phyloP scores from a whole-genome alignment of 2,329 filamentous ascomycete genomes.

The Talaromyces sp. region DNA sequence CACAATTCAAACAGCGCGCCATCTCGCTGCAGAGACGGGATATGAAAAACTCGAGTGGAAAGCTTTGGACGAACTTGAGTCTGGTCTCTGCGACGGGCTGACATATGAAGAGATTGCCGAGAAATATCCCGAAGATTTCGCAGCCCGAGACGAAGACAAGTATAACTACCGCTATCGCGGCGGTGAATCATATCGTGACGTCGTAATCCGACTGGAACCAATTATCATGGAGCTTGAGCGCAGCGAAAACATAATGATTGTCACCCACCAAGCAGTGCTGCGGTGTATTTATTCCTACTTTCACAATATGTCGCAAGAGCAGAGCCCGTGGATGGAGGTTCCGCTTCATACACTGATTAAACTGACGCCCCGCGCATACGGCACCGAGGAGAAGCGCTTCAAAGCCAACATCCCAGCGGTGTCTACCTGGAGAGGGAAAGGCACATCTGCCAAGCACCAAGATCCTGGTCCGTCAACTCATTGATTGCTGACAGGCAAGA shows the following conservation, averaged over 20 bases:
- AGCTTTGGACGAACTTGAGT: constrained; percentile 93
- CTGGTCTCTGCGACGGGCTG: constrained; percentile 91
- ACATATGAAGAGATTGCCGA: constrained; percentile 95
- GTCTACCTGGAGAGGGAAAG: constrained; percentile 93
- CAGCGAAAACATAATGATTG: constrained; percentile 93
- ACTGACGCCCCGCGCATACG: constrained; percentile 88
- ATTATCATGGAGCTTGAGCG: constrained; percentile 99
- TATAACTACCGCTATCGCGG: constrained; percentile 99
- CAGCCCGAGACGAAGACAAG: constrained; percentile 93
- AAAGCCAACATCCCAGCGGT: constrained; percentile 92
- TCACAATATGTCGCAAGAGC: constrained; percentile 90
- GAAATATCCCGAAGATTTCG: constrained; percentile 88
- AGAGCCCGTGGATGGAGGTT: constrained; percentile 97
- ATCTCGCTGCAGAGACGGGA: constrained; percentile 61
- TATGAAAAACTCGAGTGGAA: constrained; percentile 99
- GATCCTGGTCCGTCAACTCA: constrained; percentile 8
- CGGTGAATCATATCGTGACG: constrained; percentile 91
- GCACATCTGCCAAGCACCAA: constrained; percentile 76
- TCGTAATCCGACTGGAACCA: constrained; percentile 93
- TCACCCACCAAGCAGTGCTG: constrained; percentile 94
- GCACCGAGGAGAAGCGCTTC: constrained; percentile 81
- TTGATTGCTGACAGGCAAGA: neutral
- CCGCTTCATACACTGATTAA: constrained; percentile 95
- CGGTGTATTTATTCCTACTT: constrained; percentile 99
- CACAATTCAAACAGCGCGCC: constrained; percentile 85